phyloP scores from a whole-genome alignment of 495 filamentous ascomycete species.

The Aspergillus funiculosus region DNA sequence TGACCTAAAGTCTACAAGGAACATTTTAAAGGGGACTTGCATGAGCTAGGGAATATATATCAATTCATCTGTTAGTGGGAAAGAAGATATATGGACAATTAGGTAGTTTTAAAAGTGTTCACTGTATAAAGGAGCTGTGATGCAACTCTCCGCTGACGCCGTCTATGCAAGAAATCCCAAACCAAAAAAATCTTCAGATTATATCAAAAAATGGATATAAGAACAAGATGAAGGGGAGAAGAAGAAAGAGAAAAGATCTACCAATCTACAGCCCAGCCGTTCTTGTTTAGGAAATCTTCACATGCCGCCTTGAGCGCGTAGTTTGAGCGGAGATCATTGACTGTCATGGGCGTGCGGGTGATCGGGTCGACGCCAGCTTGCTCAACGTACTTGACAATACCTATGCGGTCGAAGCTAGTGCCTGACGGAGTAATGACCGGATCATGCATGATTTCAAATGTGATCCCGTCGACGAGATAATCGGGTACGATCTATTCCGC shows the following conservation, averaged over 20 bases:
- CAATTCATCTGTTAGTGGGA: no score
- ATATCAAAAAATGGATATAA: slow-evolving; percentile 3
- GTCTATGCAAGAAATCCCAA: slow-evolving; percentile 2
- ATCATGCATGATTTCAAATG: slow-evolving; percentile 89
- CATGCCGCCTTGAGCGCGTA: slow-evolving; percentile 77
- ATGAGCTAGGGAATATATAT: no score
- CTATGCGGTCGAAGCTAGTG: slow-evolving; percentile 80
- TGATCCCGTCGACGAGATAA: slow-evolving; percentile 83
- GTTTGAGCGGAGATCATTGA: slow-evolving; percentile 76
- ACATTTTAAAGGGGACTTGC: no score
- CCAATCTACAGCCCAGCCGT: slow-evolving; percentile 94
- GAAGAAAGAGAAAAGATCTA: slow-evolving; percentile 31
- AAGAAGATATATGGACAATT: no score
- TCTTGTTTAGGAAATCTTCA: slow-evolving; percentile 73
- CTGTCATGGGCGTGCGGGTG: slow-evolving; percentile 65
- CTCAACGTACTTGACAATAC: slow-evolving; percentile 80
- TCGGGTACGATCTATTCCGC: slow-evolving; percentile 64
- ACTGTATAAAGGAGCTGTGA: slow-evolving; percentile 16
- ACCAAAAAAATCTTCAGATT: slow-evolving; percentile 1
- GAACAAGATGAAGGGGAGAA: slow-evolving; percentile 10
- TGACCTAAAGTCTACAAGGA: no score
- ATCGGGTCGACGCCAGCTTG: slow-evolving; percentile 72
- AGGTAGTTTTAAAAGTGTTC: no score
- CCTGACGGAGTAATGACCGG: slow-evolving; percentile 84
- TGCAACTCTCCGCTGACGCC: slow-evolving; percentile 20